Conservation (phyloP, 805 yeast genomes). For the Candida ficus region DNA sequence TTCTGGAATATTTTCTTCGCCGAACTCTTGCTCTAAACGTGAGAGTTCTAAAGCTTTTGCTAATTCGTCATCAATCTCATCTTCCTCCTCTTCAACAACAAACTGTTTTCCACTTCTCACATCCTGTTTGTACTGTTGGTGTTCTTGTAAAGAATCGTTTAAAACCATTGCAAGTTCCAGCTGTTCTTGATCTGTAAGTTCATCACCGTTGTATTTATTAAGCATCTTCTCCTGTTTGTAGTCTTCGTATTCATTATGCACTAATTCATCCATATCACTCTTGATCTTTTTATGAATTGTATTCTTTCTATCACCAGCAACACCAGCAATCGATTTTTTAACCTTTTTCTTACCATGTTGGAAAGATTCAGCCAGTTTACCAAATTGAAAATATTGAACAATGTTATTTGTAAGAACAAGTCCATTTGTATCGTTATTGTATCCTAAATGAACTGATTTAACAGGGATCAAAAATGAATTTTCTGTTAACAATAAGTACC, state of each 20-base stretch:
- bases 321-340: slow-evolving; percentile 15
- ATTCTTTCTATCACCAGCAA: slow-evolving; percentile 17
- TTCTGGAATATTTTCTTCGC: background rate
- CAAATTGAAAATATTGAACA: slow-evolving; percentile 22
- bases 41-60: slow-evolving; percentile 9
- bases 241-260: slow-evolving; percentile 13
- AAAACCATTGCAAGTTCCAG: slow-evolving; percentile 24
- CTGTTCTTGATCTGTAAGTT: slow-evolving; percentile 17
- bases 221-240: slow-evolving; percentile 12
- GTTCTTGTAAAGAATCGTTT: slow-evolving; percentile 17
- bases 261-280: slow-evolving; percentile 20
- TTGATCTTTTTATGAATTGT: slow-evolving; percentile 15
- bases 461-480: slow-evolving; percentile 15
- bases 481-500: slow-evolving; percentile 8
- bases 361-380: slow-evolving; percentile 8
- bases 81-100: background rate
- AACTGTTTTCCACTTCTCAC: background rate
- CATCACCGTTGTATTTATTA: slow-evolving; percentile 21
- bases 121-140: slow-evolving; percentile 8
- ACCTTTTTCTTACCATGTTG: slow-evolving; percentile 1
- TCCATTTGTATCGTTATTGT: slow-evolving; percentile 15
- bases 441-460: slow-evolving; percentile 10
- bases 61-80: slow-evolving; percentile 14
- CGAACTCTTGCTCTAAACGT: background rate
- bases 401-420: slow-evolving; percentile 14